phyloP scores from a whole-genome alignment of 2,329 filamentous ascomycete genomes.

The Bipolaris oryzae region DNA sequence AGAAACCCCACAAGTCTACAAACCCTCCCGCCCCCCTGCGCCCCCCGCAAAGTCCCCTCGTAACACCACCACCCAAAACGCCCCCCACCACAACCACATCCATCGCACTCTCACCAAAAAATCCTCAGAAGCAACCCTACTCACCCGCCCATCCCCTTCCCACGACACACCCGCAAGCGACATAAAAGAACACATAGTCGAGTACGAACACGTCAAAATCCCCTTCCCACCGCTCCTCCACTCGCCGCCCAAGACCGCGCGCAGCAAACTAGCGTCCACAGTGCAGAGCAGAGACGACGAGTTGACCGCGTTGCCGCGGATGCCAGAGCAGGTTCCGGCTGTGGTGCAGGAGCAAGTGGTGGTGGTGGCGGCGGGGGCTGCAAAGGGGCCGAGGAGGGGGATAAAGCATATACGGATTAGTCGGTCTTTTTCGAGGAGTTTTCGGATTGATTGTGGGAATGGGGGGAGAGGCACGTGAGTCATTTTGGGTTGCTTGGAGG shows the following conservation, averaged over 20 bases:
- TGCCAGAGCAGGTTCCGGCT: not conserved
- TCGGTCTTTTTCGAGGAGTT: conserved; percentile 12
- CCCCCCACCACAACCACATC: no score
- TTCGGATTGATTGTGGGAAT: not conserved
- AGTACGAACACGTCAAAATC: conserved; percentile 28
- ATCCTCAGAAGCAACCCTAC: no score
- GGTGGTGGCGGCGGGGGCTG: no score
- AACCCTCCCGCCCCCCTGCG: conserved; percentile 28
- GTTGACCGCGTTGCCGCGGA: conserved; percentile 25
- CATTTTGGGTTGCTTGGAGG: not conserved
- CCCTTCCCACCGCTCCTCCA: conserved; percentile 30
- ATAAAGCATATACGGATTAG: conserved; percentile 33
- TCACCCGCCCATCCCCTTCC: conserved; percentile 6
- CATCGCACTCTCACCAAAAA: no score
- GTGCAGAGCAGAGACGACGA: conserved; percentile 17
- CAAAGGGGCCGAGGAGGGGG: conserved; percentile 13
- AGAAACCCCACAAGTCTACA: conserved; percentile 26
- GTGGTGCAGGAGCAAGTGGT: no score
- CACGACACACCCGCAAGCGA: conserved; percentile 23
- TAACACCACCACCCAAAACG: not conserved
- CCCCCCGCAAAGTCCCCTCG: not conserved
- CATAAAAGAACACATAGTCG: conserved; percentile 35
- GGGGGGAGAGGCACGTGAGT: not conserved
- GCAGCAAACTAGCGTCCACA: conserved; percentile 16
- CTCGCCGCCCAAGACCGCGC: conserved; percentile 25